A percentile compares a stretch with the other conserved stretches of the same genome.
phyloP scores from a whole-genome alignment of 2,329 filamentous ascomycete genomes.

The Alternaria arborescens region DNA sequence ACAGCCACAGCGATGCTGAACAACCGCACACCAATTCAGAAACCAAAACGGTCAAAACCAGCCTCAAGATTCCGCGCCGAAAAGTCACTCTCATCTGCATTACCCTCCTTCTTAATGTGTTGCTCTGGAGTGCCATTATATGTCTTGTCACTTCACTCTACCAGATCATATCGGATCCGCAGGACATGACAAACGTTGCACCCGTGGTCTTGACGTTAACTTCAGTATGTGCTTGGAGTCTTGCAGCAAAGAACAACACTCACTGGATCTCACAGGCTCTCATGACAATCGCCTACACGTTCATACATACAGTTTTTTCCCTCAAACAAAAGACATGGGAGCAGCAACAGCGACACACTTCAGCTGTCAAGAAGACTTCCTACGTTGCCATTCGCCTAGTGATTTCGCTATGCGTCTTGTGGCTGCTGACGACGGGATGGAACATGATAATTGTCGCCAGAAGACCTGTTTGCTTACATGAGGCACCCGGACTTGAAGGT shows the following conservation, averaged over 20 bases:
- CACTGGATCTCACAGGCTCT: constrained; percentile 36
- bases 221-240: constrained; percentile 36
- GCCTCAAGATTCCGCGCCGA: constrained; percentile 34
- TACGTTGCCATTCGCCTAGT: constrained; percentile 47
- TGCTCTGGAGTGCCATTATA: constrained; percentile 46
- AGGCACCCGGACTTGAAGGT: constrained; percentile 26
- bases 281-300: constrained; percentile 45
- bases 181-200: constrained; percentile 40
- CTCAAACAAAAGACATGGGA: constrained; percentile 43
- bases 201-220: constrained; percentile 43
- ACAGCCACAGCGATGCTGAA: constrained; percentile 31
- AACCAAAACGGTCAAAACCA: constrained; percentile 12
- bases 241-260: neutral
- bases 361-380: constrained; percentile 39
- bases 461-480: constrained; percentile 44
- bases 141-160: constrained; percentile 41
- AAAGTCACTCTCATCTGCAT: constrained; percentile 46
- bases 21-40: constrained; percentile 26
- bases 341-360: constrained; percentile 29
- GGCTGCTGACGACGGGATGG: constrained; percentile 52
- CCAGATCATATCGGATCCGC: constrained; percentile 38
- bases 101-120: constrained; percentile 43
- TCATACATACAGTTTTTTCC: constrained; percentile 47
- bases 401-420: constrained; percentile 44
- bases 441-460: constrained; percentile 51